Base-by-base conservation (phyloP, 345 rosid genomes). In the Gossypium stocksii region DNA sequence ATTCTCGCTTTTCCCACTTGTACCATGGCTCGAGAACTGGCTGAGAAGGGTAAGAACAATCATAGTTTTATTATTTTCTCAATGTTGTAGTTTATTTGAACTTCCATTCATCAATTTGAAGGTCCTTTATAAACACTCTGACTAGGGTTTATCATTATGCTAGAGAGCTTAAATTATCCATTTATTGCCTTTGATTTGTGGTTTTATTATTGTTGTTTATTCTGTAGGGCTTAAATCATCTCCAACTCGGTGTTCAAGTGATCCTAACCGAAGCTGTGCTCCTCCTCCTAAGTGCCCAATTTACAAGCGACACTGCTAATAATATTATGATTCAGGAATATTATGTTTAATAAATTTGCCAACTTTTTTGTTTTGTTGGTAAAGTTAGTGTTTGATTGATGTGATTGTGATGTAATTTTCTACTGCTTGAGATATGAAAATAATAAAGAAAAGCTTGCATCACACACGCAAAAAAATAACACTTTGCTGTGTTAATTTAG, bases 1-100 rank as follows among this genome's bases (percentile, higher is more conserved):
- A 57, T 10, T 20, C 29, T 57, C 61, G 41, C 34, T 14, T 46
- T 53, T 44, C 70, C 64, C n/a, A 43, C 75, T 38, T 77, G 63
- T 2, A 51, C n/a, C 71, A 16, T 62, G 54, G 27, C 54, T 44
- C 17, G 54, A 43, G 46, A 54, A 7, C 52, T 41, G n/a, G 70
- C 10, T 19, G 46, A 44, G 22, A 53, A 7, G 9, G 13, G 51
- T 69, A 10, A 15, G 43, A 22, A 10, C 29, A 56, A 19, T 25
- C 9, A 57, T 57, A 20, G 5, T 3, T 20, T 57, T 20, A 20
- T 2, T 57, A 10, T 56, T 9, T 20, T 57, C 3, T 7, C 52
- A 48, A 48, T 48, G 14, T 48, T 13, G 4, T 48, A 13, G 52
- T 11, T 48, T 11, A 48, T 13, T 48, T 45, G 9, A 9, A 9